Base-by-base conservation (phyloP, 1,139 yeast species). In the Lodderomyces parapsilosis region DNA sequence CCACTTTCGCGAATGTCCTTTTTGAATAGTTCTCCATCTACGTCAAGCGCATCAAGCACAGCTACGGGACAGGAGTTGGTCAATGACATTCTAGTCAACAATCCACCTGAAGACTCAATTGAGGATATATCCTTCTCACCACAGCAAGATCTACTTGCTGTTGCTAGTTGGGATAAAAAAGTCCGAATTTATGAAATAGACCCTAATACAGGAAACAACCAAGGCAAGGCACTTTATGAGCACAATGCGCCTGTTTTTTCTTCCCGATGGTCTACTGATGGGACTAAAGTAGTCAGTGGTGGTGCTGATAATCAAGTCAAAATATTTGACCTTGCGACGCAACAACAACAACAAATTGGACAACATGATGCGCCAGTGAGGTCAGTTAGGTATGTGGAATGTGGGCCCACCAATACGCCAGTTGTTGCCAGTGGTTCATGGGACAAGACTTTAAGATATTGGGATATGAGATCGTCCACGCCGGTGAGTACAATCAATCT, bases 91-190 rank as follows among this genome's bases (percentile, higher is more conserved):
- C 74, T 80, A n/a, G 72, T 91, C 41, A 78, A 81, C 50, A 86
- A 86, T 56, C 89, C 95, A 1, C 98, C 98, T 10, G 96, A 88
- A 50, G 99, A 94, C 59, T 84, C 96, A 2, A 77, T 94, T 25
- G 78, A 91, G n/a, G 96, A 88, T 54, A 63, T 94, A 45, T 73
- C 90, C 15, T 94, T 93, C 64, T 87, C 96, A n/a, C 89, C 98
- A n/a, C 88, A 78, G 50, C 94, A 86, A 20, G 97, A 94, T 54
- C 70, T 82, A 47, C 64, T 85, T 46, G 81, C 95, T 2, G 95
- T 83, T 2, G 79, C 95, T 9, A 85, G 96, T 32, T 94, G 99
- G 99, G 99, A 94, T 65, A 87, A 86, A 56, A 90, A 90, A 60
- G 96, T 89, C 31, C 77, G 99, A 47, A 84, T 94, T 46, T 94